These are phyloP conservation scores for Moesziomyces antarcticus DNA, from an alignment of 1,284 basidiomycete species.

Conservation along the genomic window DNA sequence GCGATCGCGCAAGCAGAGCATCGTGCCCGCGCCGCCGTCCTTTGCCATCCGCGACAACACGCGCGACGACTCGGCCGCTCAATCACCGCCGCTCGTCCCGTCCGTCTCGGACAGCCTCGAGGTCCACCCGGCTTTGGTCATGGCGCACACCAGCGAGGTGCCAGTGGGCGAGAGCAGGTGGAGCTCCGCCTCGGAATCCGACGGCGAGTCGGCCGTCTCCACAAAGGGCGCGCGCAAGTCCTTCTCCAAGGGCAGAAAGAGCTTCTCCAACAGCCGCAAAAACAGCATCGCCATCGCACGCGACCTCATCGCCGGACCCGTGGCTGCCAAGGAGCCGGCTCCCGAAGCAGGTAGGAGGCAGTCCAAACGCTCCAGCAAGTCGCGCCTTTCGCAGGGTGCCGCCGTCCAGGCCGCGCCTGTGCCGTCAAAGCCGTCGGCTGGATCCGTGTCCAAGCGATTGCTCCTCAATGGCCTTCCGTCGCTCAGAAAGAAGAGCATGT, in stretches of 20 bases:
- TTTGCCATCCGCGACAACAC: constrained; percentile 35
- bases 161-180: constrained; percentile 42
- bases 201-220: constrained; percentile 29
- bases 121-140: constrained; percentile 1
- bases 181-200: constrained; percentile 58
- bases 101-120: constrained; percentile 17
- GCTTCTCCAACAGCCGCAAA: constrained; percentile 38
- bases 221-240: constrained; percentile 28
- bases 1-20: constrained; percentile 32
- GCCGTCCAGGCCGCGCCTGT: constrained; percentile 5
- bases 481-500: constrained; percentile 53
- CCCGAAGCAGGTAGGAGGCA: constrained; percentile 14
- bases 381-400: constrained; percentile 7
- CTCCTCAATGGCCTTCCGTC: constrained; percentile 28
- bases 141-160: constrained; percentile 7
- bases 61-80: background rate
- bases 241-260: constrained; percentile 38
- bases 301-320: constrained; percentile 10
- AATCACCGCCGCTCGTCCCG: background rate
- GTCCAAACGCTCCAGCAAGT: constrained; percentile 27
- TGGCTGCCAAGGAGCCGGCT: background rate
- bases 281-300: constrained; percentile 25
- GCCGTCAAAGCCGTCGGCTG: constrained; percentile 11
- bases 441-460: constrained; percentile 25
- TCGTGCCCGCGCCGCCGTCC: constrained; percentile 33